These are phyloP conservation scores for Knoxdaviesia capensis DNA, from an alignment of 2,329 filamentous ascomycete species.

Conservation along the genomic window DNA sequence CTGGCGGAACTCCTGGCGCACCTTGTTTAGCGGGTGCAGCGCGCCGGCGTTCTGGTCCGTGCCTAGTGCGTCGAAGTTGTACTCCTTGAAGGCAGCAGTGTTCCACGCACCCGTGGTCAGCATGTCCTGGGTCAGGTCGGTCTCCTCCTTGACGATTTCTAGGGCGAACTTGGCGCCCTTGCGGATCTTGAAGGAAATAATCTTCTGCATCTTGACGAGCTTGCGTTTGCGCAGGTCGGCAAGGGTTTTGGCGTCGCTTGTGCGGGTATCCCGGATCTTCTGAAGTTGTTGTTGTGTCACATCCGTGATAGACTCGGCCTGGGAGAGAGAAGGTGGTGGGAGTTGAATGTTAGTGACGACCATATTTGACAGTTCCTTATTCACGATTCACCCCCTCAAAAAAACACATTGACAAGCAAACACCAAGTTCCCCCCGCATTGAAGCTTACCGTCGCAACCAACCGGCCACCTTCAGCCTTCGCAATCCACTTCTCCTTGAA, in stretches of 20 bases:
- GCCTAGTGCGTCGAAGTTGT: constrained; percentile 53
- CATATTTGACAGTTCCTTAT: background rate
- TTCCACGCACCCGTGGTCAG: constrained; percentile 78
- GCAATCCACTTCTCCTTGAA: constrained; percentile 63
- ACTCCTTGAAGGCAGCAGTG: constrained; percentile 67
- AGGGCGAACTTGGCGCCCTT: constrained; percentile 81
- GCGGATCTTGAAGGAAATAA: constrained; percentile 61
- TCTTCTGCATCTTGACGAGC: constrained; percentile 65
- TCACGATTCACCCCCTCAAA: background rate
- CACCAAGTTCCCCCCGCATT: background rate
- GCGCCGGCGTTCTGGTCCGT: constrained; percentile 40
- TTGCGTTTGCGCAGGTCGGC: constrained; percentile 83
- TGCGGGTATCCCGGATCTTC: constrained; percentile 48
- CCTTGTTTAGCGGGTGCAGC: constrained; percentile 67
- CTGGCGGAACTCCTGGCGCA: constrained; percentile 83
- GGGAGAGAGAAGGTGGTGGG: background rate
- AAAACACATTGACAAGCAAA: background rate
- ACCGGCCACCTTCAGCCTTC: constrained; percentile 36
- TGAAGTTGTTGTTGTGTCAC: constrained; percentile 56
- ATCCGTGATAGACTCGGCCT: constrained; percentile 60
- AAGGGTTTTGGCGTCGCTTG: constrained; percentile 56
- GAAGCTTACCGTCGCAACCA: constrained; percentile 27
- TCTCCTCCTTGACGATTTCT: constrained; percentile 81
- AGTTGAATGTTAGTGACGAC: no score
- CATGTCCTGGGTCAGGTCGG: constrained; percentile 89